A percentile compares a stretch with the other conserved stretches of the same genome.
phyloP scores from a whole-genome alignment of 2,329 filamentous ascomycete species.

The Aspergillus awamori region DNA sequence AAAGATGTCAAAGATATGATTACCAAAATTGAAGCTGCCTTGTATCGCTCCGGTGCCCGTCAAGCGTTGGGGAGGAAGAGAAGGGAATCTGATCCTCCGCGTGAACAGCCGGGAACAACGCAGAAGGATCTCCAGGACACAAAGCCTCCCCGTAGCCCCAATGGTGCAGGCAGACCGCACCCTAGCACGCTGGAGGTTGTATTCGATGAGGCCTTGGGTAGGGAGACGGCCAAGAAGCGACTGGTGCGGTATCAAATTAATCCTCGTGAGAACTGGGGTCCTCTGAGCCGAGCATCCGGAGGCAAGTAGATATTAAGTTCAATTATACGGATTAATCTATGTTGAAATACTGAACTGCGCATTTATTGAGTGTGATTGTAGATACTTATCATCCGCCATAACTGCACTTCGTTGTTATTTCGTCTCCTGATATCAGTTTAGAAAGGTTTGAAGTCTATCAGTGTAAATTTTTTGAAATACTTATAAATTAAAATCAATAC shows the following conservation, averaged over 20 bases:
- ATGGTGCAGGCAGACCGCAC: background rate
- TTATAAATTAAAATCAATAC: too few species aligned
- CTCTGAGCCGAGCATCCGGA: constrained; percentile 59
- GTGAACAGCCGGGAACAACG: background rate
- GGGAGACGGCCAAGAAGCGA: constrained; percentile 65
- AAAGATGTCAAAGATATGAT: constrained; percentile 43
- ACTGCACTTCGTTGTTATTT: too few species aligned
- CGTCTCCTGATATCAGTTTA: too few species aligned
- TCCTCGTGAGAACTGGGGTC: constrained; percentile 91
- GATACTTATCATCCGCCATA: too few species aligned
- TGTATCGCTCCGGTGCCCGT: constrained; percentile 41
- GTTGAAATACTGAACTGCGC: background rate
- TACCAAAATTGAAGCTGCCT: constrained; percentile 48
- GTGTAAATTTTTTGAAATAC: too few species aligned
- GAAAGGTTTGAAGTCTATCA: too few species aligned
- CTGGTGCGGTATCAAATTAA: constrained; percentile 88
- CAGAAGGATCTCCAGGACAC: background rate
- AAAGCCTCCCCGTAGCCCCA: background rate
- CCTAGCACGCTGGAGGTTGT: constrained; percentile 60
- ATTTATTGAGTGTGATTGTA: too few species aligned
- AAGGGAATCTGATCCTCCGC: constrained; percentile 3
- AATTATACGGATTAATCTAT: background rate
- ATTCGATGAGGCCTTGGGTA: constrained; percentile 81
- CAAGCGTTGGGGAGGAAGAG: constrained; percentile 19
- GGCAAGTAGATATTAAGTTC: constrained; percentile 1